Evolutionary conservation across 108 stramenopile genomes (phyloP).

Genomic region (Nitzschia sp.): DNA sequence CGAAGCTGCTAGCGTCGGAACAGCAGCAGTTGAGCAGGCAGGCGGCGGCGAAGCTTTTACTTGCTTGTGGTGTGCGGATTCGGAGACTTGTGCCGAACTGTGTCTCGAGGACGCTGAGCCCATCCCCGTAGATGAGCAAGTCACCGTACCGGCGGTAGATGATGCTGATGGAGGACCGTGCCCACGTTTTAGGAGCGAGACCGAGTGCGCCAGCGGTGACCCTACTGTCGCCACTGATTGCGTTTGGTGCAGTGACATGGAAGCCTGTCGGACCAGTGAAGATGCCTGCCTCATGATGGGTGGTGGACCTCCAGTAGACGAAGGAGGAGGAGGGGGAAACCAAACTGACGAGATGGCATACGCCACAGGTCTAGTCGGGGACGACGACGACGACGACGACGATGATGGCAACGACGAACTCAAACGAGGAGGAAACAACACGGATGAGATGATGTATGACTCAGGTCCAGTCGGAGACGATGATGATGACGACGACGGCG

Average conservation of each 20-base stretch:
- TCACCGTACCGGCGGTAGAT: no score
- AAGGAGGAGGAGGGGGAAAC: neutral
- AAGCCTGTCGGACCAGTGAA: neutral
- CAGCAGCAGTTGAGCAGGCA: neutral
- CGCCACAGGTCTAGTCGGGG: neutral
- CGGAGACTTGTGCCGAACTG: neutral
- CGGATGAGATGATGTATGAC: neutral
- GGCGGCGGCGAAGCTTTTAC: neutral
- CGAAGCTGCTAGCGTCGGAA: no score
- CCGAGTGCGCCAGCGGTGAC: neutral
- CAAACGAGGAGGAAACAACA: neutral
- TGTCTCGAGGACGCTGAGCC: neutral
- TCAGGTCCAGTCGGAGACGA: neutral
- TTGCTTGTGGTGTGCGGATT: slow-evolving; percentile 8
- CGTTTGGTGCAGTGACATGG: slow-evolving; percentile 3
- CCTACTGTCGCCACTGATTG: neutral
- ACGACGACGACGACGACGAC: neutral
- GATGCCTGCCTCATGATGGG: neutral
- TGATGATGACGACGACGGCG: neutral
- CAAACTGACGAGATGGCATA: neutral
- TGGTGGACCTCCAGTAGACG: neutral
- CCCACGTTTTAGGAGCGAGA: neutral
- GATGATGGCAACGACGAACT: neutral
- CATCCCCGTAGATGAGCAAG: neutral
- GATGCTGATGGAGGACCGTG: neutral